These are phyloP conservation scores for Trichomonas tenax DNA, from an alignment of 208 protist species.

Conservation along the genomic window DNA sequence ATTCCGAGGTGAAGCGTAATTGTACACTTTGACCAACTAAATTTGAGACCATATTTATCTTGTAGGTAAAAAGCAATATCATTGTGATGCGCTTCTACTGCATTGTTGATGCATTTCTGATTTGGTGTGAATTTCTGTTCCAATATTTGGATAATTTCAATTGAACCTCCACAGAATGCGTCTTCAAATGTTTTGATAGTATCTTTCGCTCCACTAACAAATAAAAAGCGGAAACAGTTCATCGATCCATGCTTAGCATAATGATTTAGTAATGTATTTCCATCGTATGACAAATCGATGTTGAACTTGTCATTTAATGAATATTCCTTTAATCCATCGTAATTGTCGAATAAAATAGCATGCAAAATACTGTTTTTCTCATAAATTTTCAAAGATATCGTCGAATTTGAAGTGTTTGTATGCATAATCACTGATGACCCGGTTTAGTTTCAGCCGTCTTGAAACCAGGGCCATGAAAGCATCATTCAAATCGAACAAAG, in stretches of 20 bases:
- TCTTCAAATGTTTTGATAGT: neutral
- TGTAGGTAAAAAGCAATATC: neutral
- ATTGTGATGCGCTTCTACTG: neutral
- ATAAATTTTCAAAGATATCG: neutral
- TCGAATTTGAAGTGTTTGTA: neutral
- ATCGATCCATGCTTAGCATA: neutral
- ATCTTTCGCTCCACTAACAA: neutral
- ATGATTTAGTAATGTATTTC: neutral
- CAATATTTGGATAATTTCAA: neutral
- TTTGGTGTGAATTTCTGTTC: neutral
- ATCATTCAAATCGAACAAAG: neutral
- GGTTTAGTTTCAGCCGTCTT: neutral
- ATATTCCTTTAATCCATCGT: neutral
- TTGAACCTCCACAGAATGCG: neutral
- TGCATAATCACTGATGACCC: neutral
- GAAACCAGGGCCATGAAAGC: neutral
- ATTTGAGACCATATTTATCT: neutral
- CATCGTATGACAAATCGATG: neutral
- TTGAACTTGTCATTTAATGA: neutral
- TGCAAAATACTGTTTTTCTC: neutral
- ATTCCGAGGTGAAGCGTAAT: neutral
- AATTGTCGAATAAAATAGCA: neutral
- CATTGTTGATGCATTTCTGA: neutral
- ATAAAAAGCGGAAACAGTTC: neutral
- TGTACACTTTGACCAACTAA: neutral